Conservation (phyloP, 1,284 basidiomycete species). For the Porphyrellus sp. region DNA sequence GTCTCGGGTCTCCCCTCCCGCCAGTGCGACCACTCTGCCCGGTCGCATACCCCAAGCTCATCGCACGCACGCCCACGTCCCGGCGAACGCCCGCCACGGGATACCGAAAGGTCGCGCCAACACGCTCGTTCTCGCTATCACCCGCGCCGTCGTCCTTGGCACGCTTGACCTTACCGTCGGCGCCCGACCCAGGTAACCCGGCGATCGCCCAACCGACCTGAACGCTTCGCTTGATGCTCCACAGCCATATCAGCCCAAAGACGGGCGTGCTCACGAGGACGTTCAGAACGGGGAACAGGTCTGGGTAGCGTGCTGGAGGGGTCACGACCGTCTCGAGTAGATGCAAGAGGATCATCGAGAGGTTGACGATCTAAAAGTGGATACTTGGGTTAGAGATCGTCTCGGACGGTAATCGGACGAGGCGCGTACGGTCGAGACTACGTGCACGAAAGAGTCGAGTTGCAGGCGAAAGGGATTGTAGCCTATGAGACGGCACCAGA, state of each 20-base stretch:
- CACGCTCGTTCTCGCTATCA: constrained; percentile 5
- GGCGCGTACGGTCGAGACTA: constrained; percentile 55
- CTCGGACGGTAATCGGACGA: not conserved
- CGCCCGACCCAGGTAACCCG: constrained; percentile 33
- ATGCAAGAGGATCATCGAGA: constrained; percentile 57
- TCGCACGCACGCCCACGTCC: constrained; percentile 25
- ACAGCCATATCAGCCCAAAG: constrained; percentile 71
- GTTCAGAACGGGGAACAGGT: constrained; percentile 84
- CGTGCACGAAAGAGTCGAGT: constrained; percentile 47
- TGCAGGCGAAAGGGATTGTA: constrained; percentile 57
- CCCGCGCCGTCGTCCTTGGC: not conserved
- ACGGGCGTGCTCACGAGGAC: constrained; percentile 79
- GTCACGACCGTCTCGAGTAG: constrained; percentile 57
- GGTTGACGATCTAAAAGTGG: constrained; percentile 53
- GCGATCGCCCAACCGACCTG: constrained; percentile 65
- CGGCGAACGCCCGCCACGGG: constrained; percentile 2
- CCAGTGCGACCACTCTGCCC: constrained; percentile 6
- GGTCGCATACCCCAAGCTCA: constrained; percentile 28
- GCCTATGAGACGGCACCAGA: constrained; percentile 86
- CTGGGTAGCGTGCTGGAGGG: constrained; percentile 76
- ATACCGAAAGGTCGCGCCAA: not conserved
- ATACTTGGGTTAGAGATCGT: not conserved
- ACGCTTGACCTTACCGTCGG: not conserved
- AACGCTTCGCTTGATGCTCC: constrained; percentile 71
- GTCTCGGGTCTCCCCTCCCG: constrained; percentile 23